Evolutionary conservation across 495 filamentous ascomycete species (phyloP).

Genomic region (Collariella sp.): DNA sequence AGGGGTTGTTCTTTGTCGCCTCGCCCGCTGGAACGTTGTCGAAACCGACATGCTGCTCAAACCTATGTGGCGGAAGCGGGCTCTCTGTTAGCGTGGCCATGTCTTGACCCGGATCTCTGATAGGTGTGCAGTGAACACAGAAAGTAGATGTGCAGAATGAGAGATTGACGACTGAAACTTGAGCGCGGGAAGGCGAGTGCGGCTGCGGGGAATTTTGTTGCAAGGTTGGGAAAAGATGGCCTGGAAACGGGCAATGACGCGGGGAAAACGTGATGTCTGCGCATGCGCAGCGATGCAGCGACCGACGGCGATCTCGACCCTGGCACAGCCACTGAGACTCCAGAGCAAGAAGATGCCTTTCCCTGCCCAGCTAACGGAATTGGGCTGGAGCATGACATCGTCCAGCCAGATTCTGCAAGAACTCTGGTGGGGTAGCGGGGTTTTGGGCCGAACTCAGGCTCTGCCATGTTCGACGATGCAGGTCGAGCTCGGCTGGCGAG

Average conservation of each 20-base stretch:
- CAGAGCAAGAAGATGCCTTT: slow-evolving; percentile 2
- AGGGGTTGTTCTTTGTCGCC: slow-evolving; percentile 63
- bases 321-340: slow-evolving; percentile 5
- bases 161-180: not conserved
- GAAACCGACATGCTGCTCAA: slow-evolving; percentile 70
- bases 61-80: slow-evolving; percentile 36
- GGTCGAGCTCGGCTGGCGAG: not conserved
- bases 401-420: slow-evolving; percentile 10
- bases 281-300: slow-evolving; percentile 8
- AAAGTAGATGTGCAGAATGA: not conserved
- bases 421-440: slow-evolving; percentile 27
- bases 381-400: slow-evolving; percentile 20
- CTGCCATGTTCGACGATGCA: slow-evolving; percentile 5
- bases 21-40: slow-evolving; percentile 73
- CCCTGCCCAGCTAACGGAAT: slow-evolving; percentile 9
- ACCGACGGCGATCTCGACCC: slow-evolving; percentile 6
- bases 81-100: slow-evolving; percentile 38
- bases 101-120: slow-evolving; percentile 15
- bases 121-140: not conserved
- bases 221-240: not conserved
- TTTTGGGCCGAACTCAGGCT: slow-evolving; percentile 8
- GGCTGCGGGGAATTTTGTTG: slow-evolving; percentile 12
- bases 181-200: not conserved
- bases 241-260: slow-evolving; percentile 2
- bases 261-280: slow-evolving; percentile 13